These are phyloP conservation scores for Paraleonurus japonicus DNA, from an alignment of 257 asterid genomes.

Conservation along the genomic window DNA sequence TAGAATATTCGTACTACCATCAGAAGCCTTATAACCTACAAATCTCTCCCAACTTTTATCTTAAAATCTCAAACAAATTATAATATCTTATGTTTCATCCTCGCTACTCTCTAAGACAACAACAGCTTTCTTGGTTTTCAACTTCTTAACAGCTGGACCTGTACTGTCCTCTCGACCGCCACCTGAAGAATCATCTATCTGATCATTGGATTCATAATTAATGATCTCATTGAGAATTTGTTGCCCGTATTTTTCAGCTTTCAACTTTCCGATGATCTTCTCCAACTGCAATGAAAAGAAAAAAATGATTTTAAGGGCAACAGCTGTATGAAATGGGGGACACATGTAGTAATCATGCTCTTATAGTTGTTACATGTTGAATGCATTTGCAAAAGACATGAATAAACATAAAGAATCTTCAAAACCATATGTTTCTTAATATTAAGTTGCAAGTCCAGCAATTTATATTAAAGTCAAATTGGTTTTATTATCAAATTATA, in stretches of 20 bases:
- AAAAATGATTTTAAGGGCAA: not conserved
- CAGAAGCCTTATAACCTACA: not conserved
- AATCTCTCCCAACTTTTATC: not conserved
- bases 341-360: not conserved
- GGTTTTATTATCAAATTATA: not conserved
- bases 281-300: conserved; percentile 60
- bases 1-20: not conserved
- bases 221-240: conserved; percentile 62
- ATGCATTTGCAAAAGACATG: not conserved
- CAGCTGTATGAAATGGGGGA: not conserved
- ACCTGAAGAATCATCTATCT: conserved; percentile 30
- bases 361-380: not conserved
- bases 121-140: conserved; percentile 43
- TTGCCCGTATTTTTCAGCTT: conserved; percentile 67
- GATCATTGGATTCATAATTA: conserved; percentile 35
- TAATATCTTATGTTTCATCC: conserved; percentile 54
- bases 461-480: not conserved
- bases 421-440: not conserved
- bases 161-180: conserved; percentile 24
- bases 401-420: not conserved
- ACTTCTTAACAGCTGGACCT: conserved; percentile 47
- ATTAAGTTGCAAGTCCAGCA: not conserved
- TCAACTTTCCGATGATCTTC: conserved; percentile 83
- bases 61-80: not conserved
- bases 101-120: conserved; percentile 76